Percentiles rank a stretch among this genome's conserved stretches.
Evolutionary conservation across 2,329 filamentous ascomycete species (phyloP).

Genomic region (Aspergillus transmontanensis): DNA sequence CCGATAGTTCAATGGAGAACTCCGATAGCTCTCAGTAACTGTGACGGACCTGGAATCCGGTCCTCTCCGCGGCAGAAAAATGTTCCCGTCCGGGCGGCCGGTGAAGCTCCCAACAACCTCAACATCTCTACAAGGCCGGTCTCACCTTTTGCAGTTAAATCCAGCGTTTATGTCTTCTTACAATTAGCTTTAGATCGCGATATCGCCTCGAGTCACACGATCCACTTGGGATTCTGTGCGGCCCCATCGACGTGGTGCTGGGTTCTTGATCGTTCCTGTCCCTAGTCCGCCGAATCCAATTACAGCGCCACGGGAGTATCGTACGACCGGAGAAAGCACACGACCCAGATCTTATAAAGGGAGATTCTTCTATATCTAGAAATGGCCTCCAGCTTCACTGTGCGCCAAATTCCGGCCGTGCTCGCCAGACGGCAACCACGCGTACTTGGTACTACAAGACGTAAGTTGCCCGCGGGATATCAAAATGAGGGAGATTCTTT

Average conservation of each 20-base stretch:
- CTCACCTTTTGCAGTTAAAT: conserved; percentile 7
- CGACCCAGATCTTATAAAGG: conserved; percentile 8
- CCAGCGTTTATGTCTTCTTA: conserved; percentile 21
- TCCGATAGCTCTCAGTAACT: conserved; percentile 8
- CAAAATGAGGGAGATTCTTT: neutral
- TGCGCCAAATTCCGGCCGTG: conserved; percentile 36
- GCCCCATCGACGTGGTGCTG: conserved; percentile 26
- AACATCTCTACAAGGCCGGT: conserved; percentile 29
- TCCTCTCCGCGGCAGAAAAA: conserved; percentile 42
- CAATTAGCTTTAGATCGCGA: conserved; percentile 11
- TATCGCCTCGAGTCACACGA: conserved; percentile 8
- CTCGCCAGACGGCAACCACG: conserved; percentile 39
- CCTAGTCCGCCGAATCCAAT: conserved; percentile 22
- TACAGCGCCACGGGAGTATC: conserved; percentile 13
- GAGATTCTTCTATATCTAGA: conserved; percentile 10
- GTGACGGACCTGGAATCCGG: conserved; percentile 18
- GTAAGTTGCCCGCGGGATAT: conserved; percentile 31
- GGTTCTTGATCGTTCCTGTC: conserved; percentile 27
- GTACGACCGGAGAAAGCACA: neutral
- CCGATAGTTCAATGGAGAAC: conserved; percentile 3
- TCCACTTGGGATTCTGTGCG: conserved; percentile 19
- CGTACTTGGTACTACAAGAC: conserved; percentile 32
- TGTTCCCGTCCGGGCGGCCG: conserved; percentile 43
- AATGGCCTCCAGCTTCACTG: conserved; percentile 39
- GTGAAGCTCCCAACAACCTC: conserved; percentile 44